Evolutionary conservation across 1,284 basidiomycete genomes (phyloP), one percentile per base, ranked within the genome.

Genomic region (Fistulinella cinereoalba): DNA sequence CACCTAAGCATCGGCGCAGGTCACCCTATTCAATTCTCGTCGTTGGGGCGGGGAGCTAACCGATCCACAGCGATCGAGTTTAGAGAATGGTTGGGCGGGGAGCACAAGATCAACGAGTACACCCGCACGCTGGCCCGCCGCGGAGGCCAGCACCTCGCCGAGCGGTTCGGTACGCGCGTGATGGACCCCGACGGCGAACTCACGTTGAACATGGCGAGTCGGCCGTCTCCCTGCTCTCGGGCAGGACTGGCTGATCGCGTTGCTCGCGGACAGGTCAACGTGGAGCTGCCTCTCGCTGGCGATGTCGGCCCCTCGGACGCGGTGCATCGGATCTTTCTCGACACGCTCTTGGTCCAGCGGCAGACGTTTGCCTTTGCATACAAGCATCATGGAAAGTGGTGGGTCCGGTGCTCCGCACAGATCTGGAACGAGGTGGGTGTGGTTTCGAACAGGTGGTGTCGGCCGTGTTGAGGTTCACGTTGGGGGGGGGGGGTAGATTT

Each of bases 31-130:
- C n/a, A n/a, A n/a, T n/a, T n/a, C n/a, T n/a, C n/a, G n/a, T n/a
- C n/a, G n/a, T n/a, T n/a, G n/a, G n/a, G n/a, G n/a, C n/a, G n/a
- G n/a, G n/a, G n/a, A n/a, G n/a, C n/a, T n/a, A n/a, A n/a, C n/a
- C n/a, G n/a, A n/a, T n/a, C 36, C 28, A 2, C 44, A 80, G 92
- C 92, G 0, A 64, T 95, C 9, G 76, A 85, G 37, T 95, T 93
- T 70, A 77, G 92, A 22, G 61, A 80, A 41, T 85, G 81, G 77
- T 71, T 95, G 18, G 93, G 92, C 1, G 93, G 93, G 2, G 93
- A 96, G 67, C 70, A 77, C 15, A 77, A 77, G 46, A 92, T 95
- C 51, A 83, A 85, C 58, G 72, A 69, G 4, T 92, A 95, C 65
- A 90, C 81, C 56, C 85, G 85, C 58, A 62, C 74, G 7, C 76